Base-by-base conservation (phyloP, 768 basidiomycete genomes). In the Phaeolepiota aurea region DNA sequence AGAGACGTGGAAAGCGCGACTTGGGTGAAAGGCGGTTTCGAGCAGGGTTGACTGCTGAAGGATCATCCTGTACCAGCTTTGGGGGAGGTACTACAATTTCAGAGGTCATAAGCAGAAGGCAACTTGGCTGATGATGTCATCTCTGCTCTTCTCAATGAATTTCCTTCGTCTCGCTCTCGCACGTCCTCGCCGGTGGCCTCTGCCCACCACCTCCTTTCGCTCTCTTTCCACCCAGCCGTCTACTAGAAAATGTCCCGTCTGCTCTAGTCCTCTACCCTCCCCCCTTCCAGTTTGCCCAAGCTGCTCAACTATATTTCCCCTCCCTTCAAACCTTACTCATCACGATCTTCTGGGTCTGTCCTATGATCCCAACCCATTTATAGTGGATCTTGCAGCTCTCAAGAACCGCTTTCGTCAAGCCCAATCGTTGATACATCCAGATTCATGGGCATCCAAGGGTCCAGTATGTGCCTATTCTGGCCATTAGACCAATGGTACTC, bases 381-480 rank as follows among this genome's bases (percentile, higher is more conserved):
- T 68, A 12, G 61, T 97, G 32, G 79, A 91, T 54, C 51, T 71
- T 12, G 51, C 60, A 1, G 62, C 70, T 14, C 62, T 96, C 44
- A 82, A 78, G 56, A 63, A 65, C 23, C 70, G 72, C 20, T 93
- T 89, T 56, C 65, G 84, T 22, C 63, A 72, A 34, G 76, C 84
- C 2, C 92, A 94, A 54, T 69, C 77, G 15, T 63, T 76, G 15
- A 79, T 87, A 38, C 92, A 97, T 64, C 92, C 92, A 0, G 92
- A 97, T 56, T 70, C 79, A 10, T 94, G 87, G 83, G 72, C 79
- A 22, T 72, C 77, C 20, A 71, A 75, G 52, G 77, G 78, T 42
- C 44, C 86, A 84, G 60, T 53, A 59, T 62, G 15, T 39, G 23
- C 13, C 33, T 41, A 37, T 44, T 19, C 21, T 51, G 23, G 25